Percentiles rank a stretch among this genome's conserved stretches.
Conservation (phyloP, 1,139 yeast species). For the Lipomyces yarrowii region DNA sequence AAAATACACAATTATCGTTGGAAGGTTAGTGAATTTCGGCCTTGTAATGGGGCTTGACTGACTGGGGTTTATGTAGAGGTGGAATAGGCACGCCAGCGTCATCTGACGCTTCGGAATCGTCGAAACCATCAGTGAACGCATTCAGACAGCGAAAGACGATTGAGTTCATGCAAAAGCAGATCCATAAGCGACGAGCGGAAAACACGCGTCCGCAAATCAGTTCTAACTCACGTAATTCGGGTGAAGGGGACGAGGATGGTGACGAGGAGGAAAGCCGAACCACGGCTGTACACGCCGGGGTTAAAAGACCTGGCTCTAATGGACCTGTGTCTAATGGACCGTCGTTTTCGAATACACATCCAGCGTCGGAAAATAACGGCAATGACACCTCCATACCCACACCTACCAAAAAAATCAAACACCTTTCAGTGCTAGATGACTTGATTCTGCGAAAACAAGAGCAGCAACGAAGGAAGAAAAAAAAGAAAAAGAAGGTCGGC, state of each 20-base stretch:
- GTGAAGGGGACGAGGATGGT: constrained; percentile 16
- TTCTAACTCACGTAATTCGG: constrained; percentile 36
- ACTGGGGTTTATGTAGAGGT: constrained; percentile 6
- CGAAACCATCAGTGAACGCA: constrained; percentile 10
- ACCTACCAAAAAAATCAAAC: neutral
- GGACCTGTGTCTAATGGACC: neutral
- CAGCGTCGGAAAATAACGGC: neutral
- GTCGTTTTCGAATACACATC: neutral
- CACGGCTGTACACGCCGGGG: neutral
- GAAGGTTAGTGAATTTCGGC: constrained; percentile 13
- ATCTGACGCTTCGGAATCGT: neutral
- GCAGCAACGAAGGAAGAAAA: constrained; percentile 2
- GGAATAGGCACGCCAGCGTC: constrained; percentile 23
- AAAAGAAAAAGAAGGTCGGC: constrained; percentile 6
- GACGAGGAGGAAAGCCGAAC: constrained; percentile 25
- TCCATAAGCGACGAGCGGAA: constrained; percentile 11
- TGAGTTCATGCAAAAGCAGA: constrained; percentile 27
- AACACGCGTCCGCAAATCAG: neutral
- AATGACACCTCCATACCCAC: neutral
- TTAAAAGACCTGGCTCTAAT: neutral
- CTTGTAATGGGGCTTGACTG: neutral
- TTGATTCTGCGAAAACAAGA: neutral
- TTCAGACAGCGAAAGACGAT: constrained; percentile 25
- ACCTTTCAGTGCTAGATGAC: neutral
- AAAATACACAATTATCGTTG: constrained; percentile 19